Conservation (phyloP, 2,329 filamentous ascomycete species). For the Escovopsis weberi region DNA sequence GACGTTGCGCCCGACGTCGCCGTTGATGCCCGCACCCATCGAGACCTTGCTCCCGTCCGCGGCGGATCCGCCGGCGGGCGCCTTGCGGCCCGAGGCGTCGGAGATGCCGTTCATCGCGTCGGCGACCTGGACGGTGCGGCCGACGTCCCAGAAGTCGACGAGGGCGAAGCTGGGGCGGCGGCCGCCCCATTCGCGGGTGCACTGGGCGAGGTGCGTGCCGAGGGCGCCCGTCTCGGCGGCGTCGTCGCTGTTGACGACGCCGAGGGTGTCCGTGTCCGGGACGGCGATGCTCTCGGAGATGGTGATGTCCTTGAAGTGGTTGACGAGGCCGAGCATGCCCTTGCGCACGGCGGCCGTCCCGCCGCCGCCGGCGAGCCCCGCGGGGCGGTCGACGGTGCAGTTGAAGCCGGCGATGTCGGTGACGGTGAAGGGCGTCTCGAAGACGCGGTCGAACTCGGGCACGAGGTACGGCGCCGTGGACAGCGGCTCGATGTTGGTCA, state of each 20-base stretch:
- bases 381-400: slow-evolving; percentile 55
- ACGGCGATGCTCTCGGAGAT: slow-evolving; percentile 40
- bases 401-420: slow-evolving; percentile 49
- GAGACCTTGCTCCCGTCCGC: slow-evolving; percentile 5
- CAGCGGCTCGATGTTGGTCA: slow-evolving; percentile 38
- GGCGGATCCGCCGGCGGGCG: slow-evolving; percentile 8
- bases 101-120: slow-evolving; percentile 50
- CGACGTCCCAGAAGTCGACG: slow-evolving; percentile 68
- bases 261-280: slow-evolving; percentile 45
- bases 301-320: slow-evolving; percentile 61
- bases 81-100: slow-evolving; percentile 21
- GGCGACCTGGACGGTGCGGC: slow-evolving; percentile 52
- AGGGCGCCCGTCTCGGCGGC: slow-evolving; percentile 38
- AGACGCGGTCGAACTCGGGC: slow-evolving; percentile 50
- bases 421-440: slow-evolving; percentile 59
- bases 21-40: slow-evolving; percentile 4
- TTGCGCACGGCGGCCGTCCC: slow-evolving; percentile 35
- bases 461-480: slow-evolving; percentile 41
- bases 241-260: slow-evolving; percentile 49
- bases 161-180: slow-evolving; percentile 55
- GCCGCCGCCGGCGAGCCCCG: slow-evolving; percentile 19
- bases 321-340: slow-evolving; percentile 56
- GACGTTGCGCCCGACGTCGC: slow-evolving; percentile 20
- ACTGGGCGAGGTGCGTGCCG: slow-evolving; percentile 39
- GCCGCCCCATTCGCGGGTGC: slow-evolving; percentile 42